Percentiles rank a stretch among this genome's conserved stretches.
phyloP scores from a whole-genome alignment of 805 yeast genomes.

The Cyberlindnera petersonii region DNA sequence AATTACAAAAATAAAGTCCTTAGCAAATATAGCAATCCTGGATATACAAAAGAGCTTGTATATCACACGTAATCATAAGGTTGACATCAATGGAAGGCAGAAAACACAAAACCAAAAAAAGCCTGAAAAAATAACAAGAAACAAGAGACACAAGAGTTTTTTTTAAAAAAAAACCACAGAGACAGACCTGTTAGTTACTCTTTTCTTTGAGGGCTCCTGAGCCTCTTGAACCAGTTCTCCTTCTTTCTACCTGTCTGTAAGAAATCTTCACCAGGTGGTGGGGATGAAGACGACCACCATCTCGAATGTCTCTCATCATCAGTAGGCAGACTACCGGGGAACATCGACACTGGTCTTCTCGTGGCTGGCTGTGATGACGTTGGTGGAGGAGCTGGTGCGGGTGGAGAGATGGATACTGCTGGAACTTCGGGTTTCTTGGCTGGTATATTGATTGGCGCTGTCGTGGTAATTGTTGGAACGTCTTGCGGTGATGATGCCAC shows the following conservation, averaged over 20 bases:
- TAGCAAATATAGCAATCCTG: no score
- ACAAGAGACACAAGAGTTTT: background rate
- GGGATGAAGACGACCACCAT: constrained; percentile 21
- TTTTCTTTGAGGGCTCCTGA: constrained; percentile 38
- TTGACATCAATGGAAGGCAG: no score
- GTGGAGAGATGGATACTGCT: constrained; percentile 2
- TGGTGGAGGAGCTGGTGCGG: background rate
- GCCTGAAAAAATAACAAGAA: background rate
- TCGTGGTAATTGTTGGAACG: background rate
- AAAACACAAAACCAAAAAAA: no score
- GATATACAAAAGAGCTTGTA: no score
- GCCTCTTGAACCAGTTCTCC: constrained; percentile 42
- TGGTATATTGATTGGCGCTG: constrained; percentile 15
- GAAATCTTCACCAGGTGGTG: constrained; percentile 11
- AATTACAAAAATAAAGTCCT: no score
- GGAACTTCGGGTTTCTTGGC: background rate
- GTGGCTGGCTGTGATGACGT: background rate
- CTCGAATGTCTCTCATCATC: constrained; percentile 31
- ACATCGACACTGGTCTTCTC: constrained; percentile 22
- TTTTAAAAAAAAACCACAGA: background rate
- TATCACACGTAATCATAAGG: no score
- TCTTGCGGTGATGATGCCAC: background rate
- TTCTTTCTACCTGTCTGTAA: constrained; percentile 19
- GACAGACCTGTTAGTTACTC: constrained; percentile 15
- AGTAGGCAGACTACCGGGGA: constrained; percentile 18